Conservation (phyloP, 306 rosid genomes). For the Adenanthera pavonina region DNA sequence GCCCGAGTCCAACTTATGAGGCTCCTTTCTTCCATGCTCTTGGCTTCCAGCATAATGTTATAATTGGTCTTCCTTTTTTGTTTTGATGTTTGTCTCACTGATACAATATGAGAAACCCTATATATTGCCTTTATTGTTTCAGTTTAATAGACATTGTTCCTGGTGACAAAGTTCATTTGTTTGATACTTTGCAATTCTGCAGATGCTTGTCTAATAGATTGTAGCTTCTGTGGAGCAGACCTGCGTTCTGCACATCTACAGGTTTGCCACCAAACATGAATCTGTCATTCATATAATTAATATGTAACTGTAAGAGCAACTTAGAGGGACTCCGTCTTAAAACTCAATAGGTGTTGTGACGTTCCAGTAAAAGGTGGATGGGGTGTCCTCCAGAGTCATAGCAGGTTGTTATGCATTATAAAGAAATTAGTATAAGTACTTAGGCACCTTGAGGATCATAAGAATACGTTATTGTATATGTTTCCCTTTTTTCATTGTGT, state of each 20-base stretch:
- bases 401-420: background rate
- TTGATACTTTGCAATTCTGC: slow-evolving; percentile 44
- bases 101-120: background rate
- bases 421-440: slow-evolving; percentile 1
- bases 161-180: slow-evolving; percentile 27
- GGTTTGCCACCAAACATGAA: slow-evolving; percentile 53
- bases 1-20: slow-evolving; percentile 14
- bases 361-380: slow-evolving; percentile 8
- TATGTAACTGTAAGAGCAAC: background rate
- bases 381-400: background rate
- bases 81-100: slow-evolving; percentile 11
- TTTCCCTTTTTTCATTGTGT: background rate
- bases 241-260: slow-evolving; percentile 93
- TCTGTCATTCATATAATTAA: slow-evolving; percentile 18
- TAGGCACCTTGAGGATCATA: slow-evolving; percentile 9
- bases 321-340: background rate
- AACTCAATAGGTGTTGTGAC: background rate
- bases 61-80: slow-evolving; percentile 32
- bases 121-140: background rate
- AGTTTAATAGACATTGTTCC: slow-evolving; percentile 12
- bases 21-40: slow-evolving; percentile 8
- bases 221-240: slow-evolving; percentile 96
- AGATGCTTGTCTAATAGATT: slow-evolving; percentile 84
- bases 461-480: background rate
- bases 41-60: slow-evolving; percentile 19